Evolutionary conservation across 2,329 filamentous ascomycete genomes (phyloP), one percentile per base, ranked within the genome.

Genomic region (Diaporthe amygdali): DNA sequence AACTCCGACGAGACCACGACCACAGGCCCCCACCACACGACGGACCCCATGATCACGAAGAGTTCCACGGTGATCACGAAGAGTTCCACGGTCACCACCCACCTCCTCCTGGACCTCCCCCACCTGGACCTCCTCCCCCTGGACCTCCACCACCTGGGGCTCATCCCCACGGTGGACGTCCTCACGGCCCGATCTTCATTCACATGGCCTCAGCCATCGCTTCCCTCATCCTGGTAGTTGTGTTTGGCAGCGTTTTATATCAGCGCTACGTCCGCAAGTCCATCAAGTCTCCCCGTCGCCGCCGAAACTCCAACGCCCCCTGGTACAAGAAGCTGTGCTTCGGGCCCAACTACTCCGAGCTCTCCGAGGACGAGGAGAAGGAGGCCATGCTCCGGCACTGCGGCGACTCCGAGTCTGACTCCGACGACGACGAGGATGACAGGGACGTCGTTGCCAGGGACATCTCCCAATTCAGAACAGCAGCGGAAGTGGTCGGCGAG

Each of bases 391-490:
- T 80, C 70, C 73, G 34, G 7, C 77, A 51, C 73, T 61, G 22
- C 8, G 56, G 68, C 52, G 66, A 55, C 71, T 55, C 47, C 52
- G 66, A 55, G 70, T 55, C 47, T 14, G 39, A 66, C 25, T 71
- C 66, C n/a, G 64, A 76, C 37, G 72, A 74, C 20, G 71, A 74
- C 8, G 76, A 78, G 30, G 75, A 70, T 22, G 77, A 78, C 46
- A 75, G 81, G n/a, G 77, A 76, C 39, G 83, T 83, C 3, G 84
- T 87, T 82, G 84, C 85, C 73, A 82, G 86, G 74, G 85, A 87
- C 75, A 82, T 88, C 73, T 82, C 84, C 3, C 80, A 83, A 61
- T 85, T 88, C 77, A 82, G 85, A 2, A 81, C 81, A 64, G 85
- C 82, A 2, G 85, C 84, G 8, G 80, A 80, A 7, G 79, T 86